phyloP scores from a whole-genome alignment of 2,329 filamentous ascomycete genomes.

The Xylariaceae sp. region DNA sequence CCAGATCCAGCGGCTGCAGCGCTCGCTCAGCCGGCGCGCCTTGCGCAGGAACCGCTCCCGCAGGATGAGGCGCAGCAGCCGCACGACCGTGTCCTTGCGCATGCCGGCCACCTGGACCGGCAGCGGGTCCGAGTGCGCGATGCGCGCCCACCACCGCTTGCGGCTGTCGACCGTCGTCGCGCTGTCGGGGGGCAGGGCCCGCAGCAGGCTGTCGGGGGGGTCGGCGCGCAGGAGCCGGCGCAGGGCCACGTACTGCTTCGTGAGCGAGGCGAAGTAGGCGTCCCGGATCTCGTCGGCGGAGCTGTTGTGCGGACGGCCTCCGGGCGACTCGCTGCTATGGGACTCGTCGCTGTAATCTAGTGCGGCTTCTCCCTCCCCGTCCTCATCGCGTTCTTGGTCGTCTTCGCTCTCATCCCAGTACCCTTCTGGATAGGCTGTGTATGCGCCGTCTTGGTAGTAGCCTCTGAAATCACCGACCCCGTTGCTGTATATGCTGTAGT shows the following conservation, averaged over 20 bases:
- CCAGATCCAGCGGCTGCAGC: conserved; percentile 80
- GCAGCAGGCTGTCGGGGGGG: conserved; percentile 45
- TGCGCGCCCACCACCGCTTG: conserved; percentile 42
- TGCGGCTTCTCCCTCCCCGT: conserved; percentile 21
- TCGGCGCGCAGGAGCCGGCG: conserved; percentile 51
- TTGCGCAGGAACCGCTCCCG: conserved; percentile 55
- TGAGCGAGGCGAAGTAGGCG: conserved; percentile 61
- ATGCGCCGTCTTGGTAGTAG: conserved; percentile 73
- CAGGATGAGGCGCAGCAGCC: conserved; percentile 59
- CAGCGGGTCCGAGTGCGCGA: conserved; percentile 47
- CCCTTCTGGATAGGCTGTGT: conserved; percentile 51
- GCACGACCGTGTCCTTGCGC: conserved; percentile 57
- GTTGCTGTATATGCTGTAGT: conserved; percentile 39
- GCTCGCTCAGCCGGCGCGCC: conserved; percentile 51
- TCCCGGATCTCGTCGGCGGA: conserved; percentile 42
- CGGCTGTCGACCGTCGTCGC: conserved; percentile 47
- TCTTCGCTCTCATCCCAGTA: conserved; percentile 19
- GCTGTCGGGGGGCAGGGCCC: conserved; percentile 45
- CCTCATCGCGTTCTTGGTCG: conserved; percentile 20
- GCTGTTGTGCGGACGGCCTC: conserved; percentile 22
- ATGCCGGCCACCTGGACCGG: conserved; percentile 56
- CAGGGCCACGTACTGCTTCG: conserved; percentile 56
- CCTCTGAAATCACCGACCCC: conserved; percentile 49
- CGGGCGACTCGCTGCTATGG: conserved; percentile 24
- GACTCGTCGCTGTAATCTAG: conserved; percentile 19